These are phyloP conservation scores for Aspergillus latus DNA, from an alignment of 2,329 filamentous ascomycete species.

Conservation along the genomic window DNA sequence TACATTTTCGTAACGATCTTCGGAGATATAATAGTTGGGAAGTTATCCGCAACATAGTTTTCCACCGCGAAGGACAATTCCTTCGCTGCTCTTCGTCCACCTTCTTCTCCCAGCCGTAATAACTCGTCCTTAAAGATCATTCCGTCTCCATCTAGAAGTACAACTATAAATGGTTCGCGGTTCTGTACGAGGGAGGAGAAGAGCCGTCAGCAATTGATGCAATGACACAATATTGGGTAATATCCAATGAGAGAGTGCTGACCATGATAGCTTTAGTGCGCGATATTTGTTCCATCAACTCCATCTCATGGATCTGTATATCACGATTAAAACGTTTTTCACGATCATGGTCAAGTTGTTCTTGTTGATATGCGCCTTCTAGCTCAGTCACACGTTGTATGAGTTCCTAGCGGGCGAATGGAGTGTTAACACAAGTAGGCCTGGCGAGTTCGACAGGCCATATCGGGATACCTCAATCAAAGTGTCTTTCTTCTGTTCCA, in stretches of 20 bases:
- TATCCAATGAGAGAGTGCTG: constrained; percentile 9
- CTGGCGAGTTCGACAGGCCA: constrained; percentile 7
- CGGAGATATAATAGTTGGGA: constrained; percentile 44
- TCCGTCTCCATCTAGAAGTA: constrained; percentile 57
- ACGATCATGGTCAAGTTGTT: constrained; percentile 49
- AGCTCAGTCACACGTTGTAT: constrained; percentile 46
- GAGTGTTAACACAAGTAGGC: constrained; percentile 17
- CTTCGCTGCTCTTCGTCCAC: constrained; percentile 55
- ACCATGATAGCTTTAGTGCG: constrained; percentile 49
- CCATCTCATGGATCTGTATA: constrained; percentile 48
- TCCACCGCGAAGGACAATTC: constrained; percentile 47
- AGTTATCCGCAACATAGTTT: constrained; percentile 43
- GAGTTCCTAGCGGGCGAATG: constrained; percentile 41
- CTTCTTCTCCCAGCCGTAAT: constrained; percentile 51
- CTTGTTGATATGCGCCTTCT: constrained; percentile 44
- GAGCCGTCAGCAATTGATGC: constrained; percentile 9
- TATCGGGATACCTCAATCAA: constrained; percentile 46
- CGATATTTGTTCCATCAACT: constrained; percentile 49
- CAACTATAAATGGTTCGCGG: constrained; percentile 54
- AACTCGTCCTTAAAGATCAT: constrained; percentile 56
- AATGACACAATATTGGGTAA: not conserved
- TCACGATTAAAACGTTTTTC: constrained; percentile 51
- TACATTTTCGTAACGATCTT: constrained; percentile 56
- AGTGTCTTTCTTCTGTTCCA: constrained; percentile 49
- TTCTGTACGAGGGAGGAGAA: constrained; percentile 36